phyloP scores from a whole-genome alignment of 306 rosid species.

The Ceratonia siliqua region DNA sequence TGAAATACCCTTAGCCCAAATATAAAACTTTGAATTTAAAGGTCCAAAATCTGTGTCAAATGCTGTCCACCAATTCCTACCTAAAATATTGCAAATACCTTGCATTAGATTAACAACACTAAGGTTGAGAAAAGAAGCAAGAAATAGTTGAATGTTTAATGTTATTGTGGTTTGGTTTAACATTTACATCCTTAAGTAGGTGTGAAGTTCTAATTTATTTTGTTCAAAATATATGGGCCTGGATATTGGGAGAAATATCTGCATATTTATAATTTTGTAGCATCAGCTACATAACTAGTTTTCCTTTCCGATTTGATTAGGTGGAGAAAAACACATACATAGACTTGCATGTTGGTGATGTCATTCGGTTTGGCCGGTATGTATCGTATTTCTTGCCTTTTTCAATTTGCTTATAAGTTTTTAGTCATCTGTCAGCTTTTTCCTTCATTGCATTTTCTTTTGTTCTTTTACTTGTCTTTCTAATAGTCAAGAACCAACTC shows the following conservation, averaged over 20 bases:
- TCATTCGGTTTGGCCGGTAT: slow-evolving; percentile 90
- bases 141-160: background rate
- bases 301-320: slow-evolving; percentile 49
- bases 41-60: background rate
- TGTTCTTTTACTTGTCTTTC: background rate
- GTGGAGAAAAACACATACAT: slow-evolving; percentile 66
- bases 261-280: background rate
- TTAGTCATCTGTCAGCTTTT: background rate
- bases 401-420: slow-evolving; percentile 16
- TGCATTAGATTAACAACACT: slow-evolving; percentile 4
- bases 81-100: background rate
- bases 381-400: slow-evolving; percentile 37
- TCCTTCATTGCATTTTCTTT: slow-evolving; percentile 1
- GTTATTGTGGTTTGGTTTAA: slow-evolving; percentile 1
- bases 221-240: background rate
- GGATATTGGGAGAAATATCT: background rate
- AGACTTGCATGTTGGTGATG: slow-evolving; percentile 91
- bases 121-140: background rate
- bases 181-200: slow-evolving; percentile 1
- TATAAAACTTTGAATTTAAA: background rate
- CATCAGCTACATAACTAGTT: slow-evolving; percentile 20
- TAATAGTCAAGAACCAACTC: background rate
- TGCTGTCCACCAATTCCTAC: background rate
- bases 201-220: slow-evolving; percentile 2
- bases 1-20: background rate